These are phyloP conservation scores for Penicillium flavigenum DNA, from an alignment of 495 filamentous ascomycete genomes.

Conservation along the genomic window DNA sequence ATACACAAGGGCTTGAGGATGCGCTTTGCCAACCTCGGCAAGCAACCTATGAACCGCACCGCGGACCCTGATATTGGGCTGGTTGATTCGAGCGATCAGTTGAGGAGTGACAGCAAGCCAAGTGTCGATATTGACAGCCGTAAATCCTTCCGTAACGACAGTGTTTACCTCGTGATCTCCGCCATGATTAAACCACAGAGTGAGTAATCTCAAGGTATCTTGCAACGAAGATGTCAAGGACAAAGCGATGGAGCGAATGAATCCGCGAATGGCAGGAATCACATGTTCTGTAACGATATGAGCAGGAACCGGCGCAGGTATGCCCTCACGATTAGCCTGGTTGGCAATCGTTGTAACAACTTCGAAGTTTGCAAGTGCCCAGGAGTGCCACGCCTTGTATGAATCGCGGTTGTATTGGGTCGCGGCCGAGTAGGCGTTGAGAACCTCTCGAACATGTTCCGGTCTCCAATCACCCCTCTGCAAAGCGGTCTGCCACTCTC, in stretches of 20 bases:
- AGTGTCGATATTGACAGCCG: conserved; percentile 89
- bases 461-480: conserved; percentile 85
- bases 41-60: conserved; percentile 87
- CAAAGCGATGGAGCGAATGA: conserved; percentile 91
- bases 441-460: conserved; percentile 64
- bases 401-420: conserved; percentile 89
- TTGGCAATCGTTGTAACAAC: conserved; percentile 79
- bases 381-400: conserved; percentile 99
- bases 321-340: conserved; percentile 56
- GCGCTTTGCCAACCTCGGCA: conserved; percentile 84
- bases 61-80: conserved; percentile 81
- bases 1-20: conserved; percentile 98
- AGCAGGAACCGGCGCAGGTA: conserved; percentile 50
- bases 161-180: conserved; percentile 82
- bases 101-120: conserved; percentile 99
- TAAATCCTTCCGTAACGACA: conserved; percentile 84
- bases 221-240: conserved; percentile 90
- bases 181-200: conserved; percentile 94
- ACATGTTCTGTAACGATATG: conserved; percentile 79
- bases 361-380: conserved; percentile 99
- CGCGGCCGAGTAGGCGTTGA: conserved; percentile 83
- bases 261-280: conserved; percentile 89
- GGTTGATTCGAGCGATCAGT: conserved; percentile 94
- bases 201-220: conserved; percentile 88
- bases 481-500: conserved; percentile 86